Evolutionary conservation across 768 basidiomycete species (phyloP).

Genomic region (Neoboletus brunneissimus): DNA sequence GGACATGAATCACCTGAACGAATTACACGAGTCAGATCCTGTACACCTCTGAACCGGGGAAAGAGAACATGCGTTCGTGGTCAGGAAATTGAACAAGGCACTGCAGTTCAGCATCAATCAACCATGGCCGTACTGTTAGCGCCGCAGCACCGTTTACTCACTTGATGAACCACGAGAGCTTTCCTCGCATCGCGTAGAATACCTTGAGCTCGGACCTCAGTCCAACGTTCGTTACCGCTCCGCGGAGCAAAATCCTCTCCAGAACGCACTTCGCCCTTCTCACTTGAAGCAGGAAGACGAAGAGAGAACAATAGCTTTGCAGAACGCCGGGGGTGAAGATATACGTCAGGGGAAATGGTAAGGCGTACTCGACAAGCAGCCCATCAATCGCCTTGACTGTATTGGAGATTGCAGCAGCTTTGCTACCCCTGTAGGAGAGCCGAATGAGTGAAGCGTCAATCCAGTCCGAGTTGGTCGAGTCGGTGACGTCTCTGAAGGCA

Average conservation of each 20-base stretch:
- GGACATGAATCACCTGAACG: constrained; percentile 63
- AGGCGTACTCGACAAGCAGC: constrained; percentile 71
- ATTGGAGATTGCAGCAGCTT: constrained; percentile 42
- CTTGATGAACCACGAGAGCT: constrained; percentile 85
- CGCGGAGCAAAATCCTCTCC: constrained; percentile 66
- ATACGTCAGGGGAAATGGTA: constrained; percentile 80
- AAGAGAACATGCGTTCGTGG: constrained; percentile 55
- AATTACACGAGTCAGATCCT: neutral
- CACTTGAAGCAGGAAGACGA: constrained; percentile 71
- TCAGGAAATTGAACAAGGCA: constrained; percentile 65
- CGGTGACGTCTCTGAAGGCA: constrained; percentile 65
- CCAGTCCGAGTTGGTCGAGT: constrained; percentile 51
- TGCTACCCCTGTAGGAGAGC: constrained; percentile 59
- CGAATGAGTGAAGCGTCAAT: constrained; percentile 69
- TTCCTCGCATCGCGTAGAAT: constrained; percentile 74
- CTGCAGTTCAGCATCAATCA: constrained; percentile 34
- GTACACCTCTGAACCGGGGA: neutral
- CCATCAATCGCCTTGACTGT: constrained; percentile 67
- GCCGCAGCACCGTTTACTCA: constrained; percentile 37
- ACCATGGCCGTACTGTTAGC: no score
- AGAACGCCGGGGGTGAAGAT: constrained; percentile 60
- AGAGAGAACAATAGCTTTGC: constrained; percentile 62
- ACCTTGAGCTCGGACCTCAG: constrained; percentile 54
- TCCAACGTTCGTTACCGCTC: constrained; percentile 37
- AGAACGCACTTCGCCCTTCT: constrained; percentile 67